Conservation (phyloP, 2,329 filamentous ascomycete genomes). For the Beauveria medogensis region DNA sequence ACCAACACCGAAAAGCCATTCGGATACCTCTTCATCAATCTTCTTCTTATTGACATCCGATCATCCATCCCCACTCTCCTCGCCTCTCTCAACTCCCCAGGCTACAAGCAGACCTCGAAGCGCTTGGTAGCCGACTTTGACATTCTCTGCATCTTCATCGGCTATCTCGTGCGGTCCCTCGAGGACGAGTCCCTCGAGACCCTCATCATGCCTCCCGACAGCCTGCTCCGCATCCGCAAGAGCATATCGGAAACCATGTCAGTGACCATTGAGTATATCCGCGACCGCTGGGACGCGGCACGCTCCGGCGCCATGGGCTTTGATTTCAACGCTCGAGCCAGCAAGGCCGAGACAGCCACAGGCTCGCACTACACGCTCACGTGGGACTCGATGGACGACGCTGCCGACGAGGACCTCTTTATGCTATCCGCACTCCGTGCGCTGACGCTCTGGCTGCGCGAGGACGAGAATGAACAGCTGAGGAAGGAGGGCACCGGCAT, state of each 20-base stretch:
- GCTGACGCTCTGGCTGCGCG: constrained; percentile 58
- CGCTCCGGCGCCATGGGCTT: constrained; percentile 54
- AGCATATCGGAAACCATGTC: constrained; percentile 56
- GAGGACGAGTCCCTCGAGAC: constrained; percentile 36
- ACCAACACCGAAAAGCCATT: constrained; percentile 41
- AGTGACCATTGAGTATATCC: constrained; percentile 55
- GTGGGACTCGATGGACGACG: constrained; percentile 49
- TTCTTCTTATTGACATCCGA: constrained; percentile 59
- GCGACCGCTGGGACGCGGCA: constrained; percentile 62
- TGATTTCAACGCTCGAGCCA: constrained; percentile 46
- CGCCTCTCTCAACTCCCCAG: constrained; percentile 45
- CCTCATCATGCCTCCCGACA: constrained; percentile 46
- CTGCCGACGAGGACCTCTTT: constrained; percentile 46
- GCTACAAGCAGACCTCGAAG: constrained; percentile 42
- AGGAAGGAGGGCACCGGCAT: constrained; percentile 50
- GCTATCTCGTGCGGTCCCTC: constrained; percentile 45
- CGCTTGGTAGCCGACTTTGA: constrained; percentile 56
- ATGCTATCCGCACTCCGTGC: constrained; percentile 50
- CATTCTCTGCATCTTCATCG: constrained; percentile 52
- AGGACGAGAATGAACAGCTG: constrained; percentile 55
- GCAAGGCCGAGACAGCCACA: constrained; percentile 33
- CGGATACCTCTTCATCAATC: constrained; percentile 54
- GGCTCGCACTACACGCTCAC: constrained; percentile 41
- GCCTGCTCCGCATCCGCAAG: constrained; percentile 52
- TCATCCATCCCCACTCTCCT: constrained; percentile 54